phyloP scores from a whole-genome alignment of 352 stramenopile genomes.

The Phytopythium chamaehyphon region DNA sequence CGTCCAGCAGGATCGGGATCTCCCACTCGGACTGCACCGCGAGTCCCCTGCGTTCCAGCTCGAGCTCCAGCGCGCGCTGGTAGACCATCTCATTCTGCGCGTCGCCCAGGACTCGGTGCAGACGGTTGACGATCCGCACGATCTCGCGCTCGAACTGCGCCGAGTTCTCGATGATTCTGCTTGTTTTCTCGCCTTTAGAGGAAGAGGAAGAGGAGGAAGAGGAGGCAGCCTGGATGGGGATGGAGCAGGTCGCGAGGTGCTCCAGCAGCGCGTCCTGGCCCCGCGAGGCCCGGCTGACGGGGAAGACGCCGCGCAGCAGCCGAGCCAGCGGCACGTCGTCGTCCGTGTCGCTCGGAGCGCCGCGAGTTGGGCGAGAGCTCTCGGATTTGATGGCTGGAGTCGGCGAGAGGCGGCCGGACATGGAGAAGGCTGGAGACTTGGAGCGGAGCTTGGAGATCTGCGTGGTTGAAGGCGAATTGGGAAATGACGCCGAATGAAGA shows the following conservation, averaged over 20 bases:
- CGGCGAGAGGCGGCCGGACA: no score
- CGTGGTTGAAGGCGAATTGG: constrained; percentile 1
- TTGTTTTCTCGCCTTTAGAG: not conserved
- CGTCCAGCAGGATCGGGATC: constrained; percentile 33
- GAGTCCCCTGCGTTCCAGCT: constrained; percentile 22
- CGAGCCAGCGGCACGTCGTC: constrained; percentile 4
- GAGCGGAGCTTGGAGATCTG: not conserved
- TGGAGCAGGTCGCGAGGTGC: constrained; percentile 4
- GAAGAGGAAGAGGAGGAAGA: not conserved
- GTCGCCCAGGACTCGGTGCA: constrained; percentile 22
- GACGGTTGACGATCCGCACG: constrained; percentile 16
- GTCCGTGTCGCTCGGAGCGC: not conserved
- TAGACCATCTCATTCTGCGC: constrained; percentile 37
- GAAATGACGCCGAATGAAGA: not conserved
- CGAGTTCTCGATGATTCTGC: constrained; percentile 1
- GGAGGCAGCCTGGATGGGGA: not conserved
- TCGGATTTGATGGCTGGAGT: not conserved
- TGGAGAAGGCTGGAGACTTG: not conserved
- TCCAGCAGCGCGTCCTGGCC: constrained; percentile 1
- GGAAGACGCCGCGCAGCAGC: not conserved
- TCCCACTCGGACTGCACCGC: constrained; percentile 23
- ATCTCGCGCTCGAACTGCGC: constrained; percentile 7
- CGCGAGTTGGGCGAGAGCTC: not conserved
- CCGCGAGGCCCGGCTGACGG: not conserved
- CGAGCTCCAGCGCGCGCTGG: constrained; percentile 25